These are phyloP conservation scores for Bombardia bombarda DNA, from an alignment of 495 filamentous ascomycete genomes.

Conservation along the genomic window DNA sequence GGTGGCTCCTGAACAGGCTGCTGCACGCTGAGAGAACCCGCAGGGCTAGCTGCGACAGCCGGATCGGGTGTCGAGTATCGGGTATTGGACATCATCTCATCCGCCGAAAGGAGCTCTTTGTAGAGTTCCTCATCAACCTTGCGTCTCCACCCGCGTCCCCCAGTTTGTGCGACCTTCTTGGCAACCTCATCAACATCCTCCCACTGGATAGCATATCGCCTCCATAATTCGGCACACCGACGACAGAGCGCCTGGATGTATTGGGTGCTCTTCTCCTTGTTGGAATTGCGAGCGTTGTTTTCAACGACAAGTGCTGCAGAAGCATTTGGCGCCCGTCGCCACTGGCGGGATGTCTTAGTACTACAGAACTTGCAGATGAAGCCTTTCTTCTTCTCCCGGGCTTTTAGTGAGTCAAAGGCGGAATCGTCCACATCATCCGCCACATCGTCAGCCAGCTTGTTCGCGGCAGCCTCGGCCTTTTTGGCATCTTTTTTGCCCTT, in stretches of 20 bases:
- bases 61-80: constrained; percentile 32
- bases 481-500: constrained; percentile 80
- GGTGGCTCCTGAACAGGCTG: constrained; percentile 30
- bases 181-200: constrained; percentile 90
- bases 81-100: constrained; percentile 40
- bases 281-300: constrained; percentile 48
- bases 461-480: constrained; percentile 53
- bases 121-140: constrained; percentile 87
- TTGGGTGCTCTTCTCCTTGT: constrained; percentile 66
- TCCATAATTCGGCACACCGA: constrained; percentile 85
- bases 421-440: constrained; percentile 93
- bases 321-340: constrained; percentile 81
- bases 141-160: constrained; percentile 79
- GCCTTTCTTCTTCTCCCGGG: constrained; percentile 61
- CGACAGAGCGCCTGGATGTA: constrained; percentile 80
- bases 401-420: constrained; percentile 90
- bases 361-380: constrained; percentile 95
- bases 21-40: constrained; percentile 8
- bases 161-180: constrained; percentile 76
- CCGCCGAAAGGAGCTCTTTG: constrained; percentile 56
- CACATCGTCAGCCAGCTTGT: constrained; percentile 81
- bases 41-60: constrained; percentile 37
- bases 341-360: constrained; percentile 73
- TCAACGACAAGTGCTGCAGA: constrained; percentile 67
- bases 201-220: constrained; percentile 91